A percentile compares a stretch with the other conserved stretches of the same genome.
These are phyloP conservation scores for Achlya hypogyna DNA, from an alignment of 352 stramenopile species.

Conservation along the genomic window DNA sequence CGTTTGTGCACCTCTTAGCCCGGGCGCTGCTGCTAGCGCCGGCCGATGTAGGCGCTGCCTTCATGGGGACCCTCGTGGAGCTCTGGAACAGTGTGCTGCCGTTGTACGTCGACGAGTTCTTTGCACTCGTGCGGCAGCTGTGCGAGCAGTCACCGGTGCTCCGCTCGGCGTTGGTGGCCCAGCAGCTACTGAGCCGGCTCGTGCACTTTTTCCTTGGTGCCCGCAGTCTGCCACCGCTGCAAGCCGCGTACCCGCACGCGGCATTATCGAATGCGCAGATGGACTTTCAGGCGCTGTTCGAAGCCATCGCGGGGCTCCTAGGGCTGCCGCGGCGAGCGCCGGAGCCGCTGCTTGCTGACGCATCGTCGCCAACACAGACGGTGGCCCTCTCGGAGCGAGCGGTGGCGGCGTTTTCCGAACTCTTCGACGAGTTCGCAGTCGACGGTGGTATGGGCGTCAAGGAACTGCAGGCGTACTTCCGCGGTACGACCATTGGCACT, in stretches of 20 bases:
- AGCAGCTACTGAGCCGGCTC: constrained; percentile 69
- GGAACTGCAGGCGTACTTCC: constrained; percentile 62
- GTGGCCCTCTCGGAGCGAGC: constrained; percentile 21
- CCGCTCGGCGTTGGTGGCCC: constrained; percentile 38
- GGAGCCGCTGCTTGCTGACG: constrained; percentile 24
- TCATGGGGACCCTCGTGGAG: constrained; percentile 21
- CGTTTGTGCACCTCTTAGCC: constrained; percentile 74
- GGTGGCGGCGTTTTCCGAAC: constrained; percentile 50
- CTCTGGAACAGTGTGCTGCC: constrained; percentile 41
- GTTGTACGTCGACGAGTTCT: constrained; percentile 79
- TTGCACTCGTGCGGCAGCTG: constrained; percentile 74
- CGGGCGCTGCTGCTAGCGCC: constrained; percentile 63
- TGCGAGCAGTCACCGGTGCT: constrained; percentile 47
- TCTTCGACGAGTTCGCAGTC: constrained; percentile 67
- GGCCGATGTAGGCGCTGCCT: constrained; percentile 31
- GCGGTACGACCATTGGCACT: constrained; percentile 51
- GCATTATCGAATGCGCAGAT: constrained; percentile 52
- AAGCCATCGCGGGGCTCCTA: constrained; percentile 79
- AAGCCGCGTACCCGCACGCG: constrained; percentile 53
- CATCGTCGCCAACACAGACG: neutral
- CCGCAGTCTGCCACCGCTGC: constrained; percentile 43
- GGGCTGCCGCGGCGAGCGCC: constrained; percentile 33
- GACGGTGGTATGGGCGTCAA: constrained; percentile 36
- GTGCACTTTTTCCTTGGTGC: constrained; percentile 79
- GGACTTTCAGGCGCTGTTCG: constrained; percentile 84